phyloP scores from a whole-genome alignment of 345 rosid genomes.

The Salix arbutifolia region DNA sequence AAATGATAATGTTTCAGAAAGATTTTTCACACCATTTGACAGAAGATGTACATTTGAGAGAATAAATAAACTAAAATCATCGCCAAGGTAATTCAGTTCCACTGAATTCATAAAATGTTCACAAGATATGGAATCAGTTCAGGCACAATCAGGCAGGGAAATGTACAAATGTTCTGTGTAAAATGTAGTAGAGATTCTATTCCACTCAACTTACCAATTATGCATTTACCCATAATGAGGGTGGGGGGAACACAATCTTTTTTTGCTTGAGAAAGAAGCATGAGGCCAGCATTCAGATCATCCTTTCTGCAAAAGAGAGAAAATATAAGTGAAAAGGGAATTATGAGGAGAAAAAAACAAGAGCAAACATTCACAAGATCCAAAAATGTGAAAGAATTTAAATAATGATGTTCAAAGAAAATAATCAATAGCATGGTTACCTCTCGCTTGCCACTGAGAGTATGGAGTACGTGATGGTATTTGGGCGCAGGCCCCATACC shows the following conservation, averaged over 20 bases:
- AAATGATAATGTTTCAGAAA: constrained; percentile 7
- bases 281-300: constrained; percentile 65
- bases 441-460: constrained; percentile 81
- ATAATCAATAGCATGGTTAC: constrained; percentile 32
- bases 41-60: background rate
- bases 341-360: background rate
- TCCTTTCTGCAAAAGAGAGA: constrained; percentile 51
- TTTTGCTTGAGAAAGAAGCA: constrained; percentile 70
- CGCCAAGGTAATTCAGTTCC: background rate
- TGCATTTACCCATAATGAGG: constrained; percentile 63
- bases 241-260: constrained; percentile 59
- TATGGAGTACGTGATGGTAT: constrained; percentile 73
- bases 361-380: background rate
- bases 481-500: constrained; percentile 52
- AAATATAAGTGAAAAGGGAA: background rate
- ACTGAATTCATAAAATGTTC: background rate
- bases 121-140: background rate
- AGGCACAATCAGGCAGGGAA: background rate
- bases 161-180: background rate
- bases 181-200: too few species aligned
- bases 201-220: constrained; percentile 59
- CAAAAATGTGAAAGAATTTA: constrained; percentile 2
- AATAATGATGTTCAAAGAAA: background rate
- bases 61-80: background rate
- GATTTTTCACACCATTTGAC: background rate